Conservation (phyloP, 768 basidiomycete species). For the Pleurotus djamor region DNA sequence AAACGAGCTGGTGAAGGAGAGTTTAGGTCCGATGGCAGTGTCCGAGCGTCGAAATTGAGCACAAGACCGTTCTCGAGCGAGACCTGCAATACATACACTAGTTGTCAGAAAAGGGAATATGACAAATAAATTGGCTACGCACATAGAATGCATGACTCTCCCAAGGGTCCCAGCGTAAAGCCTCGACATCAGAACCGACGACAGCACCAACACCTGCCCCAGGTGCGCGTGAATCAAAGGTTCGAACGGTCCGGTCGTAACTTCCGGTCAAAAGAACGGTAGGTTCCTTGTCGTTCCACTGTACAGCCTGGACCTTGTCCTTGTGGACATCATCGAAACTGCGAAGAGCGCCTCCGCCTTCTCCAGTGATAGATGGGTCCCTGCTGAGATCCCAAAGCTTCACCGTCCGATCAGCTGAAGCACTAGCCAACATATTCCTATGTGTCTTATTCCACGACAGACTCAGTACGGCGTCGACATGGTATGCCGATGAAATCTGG, state of each 20-base stretch:
- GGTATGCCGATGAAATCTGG: constrained; percentile 58
- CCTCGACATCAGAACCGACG: constrained; percentile 92
- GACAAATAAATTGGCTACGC: constrained; percentile 20
- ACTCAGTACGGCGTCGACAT: constrained; percentile 92
- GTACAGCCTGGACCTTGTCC: constrained; percentile 95
- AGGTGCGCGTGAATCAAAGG: constrained; percentile 88
- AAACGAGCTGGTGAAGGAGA: constrained; percentile 71
- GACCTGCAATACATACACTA: constrained; percentile 48
- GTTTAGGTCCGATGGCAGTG: constrained; percentile 68
- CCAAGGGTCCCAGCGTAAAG: constrained; percentile 95
- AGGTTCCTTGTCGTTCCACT: constrained; percentile 91
- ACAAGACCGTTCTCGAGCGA: constrained; percentile 94
- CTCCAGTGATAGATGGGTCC: constrained; percentile 50
- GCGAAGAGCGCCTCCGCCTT: constrained; percentile 67
- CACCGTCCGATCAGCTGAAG: constrained; percentile 92
- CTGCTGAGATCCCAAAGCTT: constrained; percentile 93
- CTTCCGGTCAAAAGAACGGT: constrained; percentile 91
- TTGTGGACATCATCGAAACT: constrained; percentile 78
- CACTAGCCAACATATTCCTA: constrained; percentile 88
- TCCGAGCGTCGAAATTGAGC: constrained; percentile 88
- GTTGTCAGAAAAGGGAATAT: neutral
- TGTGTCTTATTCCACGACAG: constrained; percentile 92
- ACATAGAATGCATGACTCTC: constrained; percentile 86
- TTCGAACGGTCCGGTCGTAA: constrained; percentile 92
- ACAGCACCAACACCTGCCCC: constrained; percentile 80